These are phyloP conservation scores for Blastomyces silverae DNA, from an alignment of 2,329 filamentous ascomycete species.

Conservation along the genomic window DNA sequence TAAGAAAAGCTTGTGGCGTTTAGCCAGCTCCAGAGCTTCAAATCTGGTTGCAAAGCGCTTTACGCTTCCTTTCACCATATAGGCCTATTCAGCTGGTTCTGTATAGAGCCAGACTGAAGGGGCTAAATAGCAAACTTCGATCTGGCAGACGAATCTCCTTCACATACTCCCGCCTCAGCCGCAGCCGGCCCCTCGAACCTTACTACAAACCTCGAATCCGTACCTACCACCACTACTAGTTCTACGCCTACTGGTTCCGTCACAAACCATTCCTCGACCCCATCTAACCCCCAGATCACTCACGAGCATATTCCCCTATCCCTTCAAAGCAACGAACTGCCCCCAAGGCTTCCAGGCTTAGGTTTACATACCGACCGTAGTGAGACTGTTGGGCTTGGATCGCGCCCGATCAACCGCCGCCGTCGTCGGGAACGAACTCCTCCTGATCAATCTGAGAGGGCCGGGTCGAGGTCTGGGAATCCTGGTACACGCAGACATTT, in stretches of 20 bases:
- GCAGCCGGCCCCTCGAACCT: conserved; percentile 60
- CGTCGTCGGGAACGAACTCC: conserved; percentile 30
- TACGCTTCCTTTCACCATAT: conserved; percentile 11
- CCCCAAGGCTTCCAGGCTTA: conserved; percentile 9
- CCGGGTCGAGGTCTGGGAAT: conserved; percentile 23
- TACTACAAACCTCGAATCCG: conserved; percentile 48
- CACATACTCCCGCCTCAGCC: conserved; percentile 53
- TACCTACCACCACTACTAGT: conserved; percentile 44
- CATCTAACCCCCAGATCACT: conserved; percentile 16
- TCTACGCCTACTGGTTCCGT: conserved; percentile 9
- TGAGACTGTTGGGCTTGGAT: conserved; percentile 15
- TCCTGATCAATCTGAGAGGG: conserved; percentile 25
- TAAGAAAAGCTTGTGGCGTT: conserved; percentile 7
- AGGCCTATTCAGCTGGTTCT: conserved; percentile 43
- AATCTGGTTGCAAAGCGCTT: conserved; percentile 13
- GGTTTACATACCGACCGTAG: conserved; percentile 10
- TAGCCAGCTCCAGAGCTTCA: conserved; percentile 13
- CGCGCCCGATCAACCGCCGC: conserved; percentile 27
- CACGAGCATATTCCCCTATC: conserved; percentile 9
- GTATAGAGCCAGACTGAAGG: conserved; percentile 37
- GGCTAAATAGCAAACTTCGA: conserved; percentile 50
- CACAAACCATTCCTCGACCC: conserved; percentile 17
- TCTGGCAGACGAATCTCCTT: conserved; percentile 64
- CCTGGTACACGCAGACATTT: conserved; percentile 26
- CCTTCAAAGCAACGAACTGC: conserved; percentile 9